Evolutionary conservation across 192 early-diverging fungal genomes (phyloP), one percentile per base, ranked within the genome.

Genomic region (Borealophlyctis nickersoniae): DNA sequence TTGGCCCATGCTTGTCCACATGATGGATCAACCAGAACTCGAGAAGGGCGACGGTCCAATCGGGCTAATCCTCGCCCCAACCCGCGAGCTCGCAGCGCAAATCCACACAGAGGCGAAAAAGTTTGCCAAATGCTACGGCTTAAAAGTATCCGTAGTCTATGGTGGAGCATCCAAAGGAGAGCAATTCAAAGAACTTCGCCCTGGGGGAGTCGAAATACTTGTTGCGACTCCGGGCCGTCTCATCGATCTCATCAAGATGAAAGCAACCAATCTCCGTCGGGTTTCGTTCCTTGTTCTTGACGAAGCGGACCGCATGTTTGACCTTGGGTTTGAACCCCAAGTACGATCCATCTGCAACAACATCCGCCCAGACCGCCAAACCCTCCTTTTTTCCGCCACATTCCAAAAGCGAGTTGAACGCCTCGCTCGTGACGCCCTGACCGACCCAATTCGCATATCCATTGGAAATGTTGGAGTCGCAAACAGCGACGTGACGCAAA

Each of bases 191-290:
- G 86, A 88, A 24, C 73, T 94, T 3, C 82, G 88, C 14, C 67
- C 73, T 3, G 87, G 89, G 14, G 74, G 75, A 2, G 75, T 86
- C 26, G 91, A 92, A 53, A 90, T 94, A 56, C 58, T 94, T 16
- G 86, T 94, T 0, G 89, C 88, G 2, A 92, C 92, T 0, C 92
- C 92, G 1, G 92, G 92, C 29, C 77, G 92, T 35, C 72, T 94
- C 52, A 92, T 94, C 72, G 92, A 94, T 60, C 80, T 94, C 76
- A 77, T 94, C 48, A 89, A 89, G 67, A 92, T 91, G 79, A 92
- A 92, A 63, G 92, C 91, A 3, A 90, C 89, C 4, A 89, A 88
- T 59, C 81, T 94, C 16, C 72, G 75, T 39, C 76, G 91, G 22
- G 90, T 91, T 61, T 78, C 81, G 27, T 81, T 65, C 53, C 54